Evolutionary conservation across 2,329 filamentous ascomycete genomes (phyloP).

Genomic region (Stachybotrys chlorohalonatus): DNA sequence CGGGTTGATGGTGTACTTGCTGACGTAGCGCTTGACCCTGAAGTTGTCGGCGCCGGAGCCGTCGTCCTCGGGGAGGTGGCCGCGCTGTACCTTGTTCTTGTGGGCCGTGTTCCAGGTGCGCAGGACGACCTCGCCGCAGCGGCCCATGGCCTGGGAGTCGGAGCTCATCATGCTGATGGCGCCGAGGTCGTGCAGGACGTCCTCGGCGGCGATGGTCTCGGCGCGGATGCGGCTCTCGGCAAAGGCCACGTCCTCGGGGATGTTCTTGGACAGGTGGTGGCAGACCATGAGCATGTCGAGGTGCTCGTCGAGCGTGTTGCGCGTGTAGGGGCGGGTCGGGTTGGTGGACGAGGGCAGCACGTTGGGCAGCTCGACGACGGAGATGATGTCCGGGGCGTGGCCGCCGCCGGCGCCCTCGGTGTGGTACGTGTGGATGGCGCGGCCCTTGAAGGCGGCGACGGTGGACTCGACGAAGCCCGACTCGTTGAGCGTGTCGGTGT

Average conservation of each 20-base stretch:
- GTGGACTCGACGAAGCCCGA: slow-evolving; percentile 95
- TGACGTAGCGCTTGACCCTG: slow-evolving; percentile 83
- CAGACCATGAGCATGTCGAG: slow-evolving; percentile 98
- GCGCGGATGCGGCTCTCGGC: slow-evolving; percentile 90
- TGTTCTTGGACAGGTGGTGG: slow-evolving; percentile 86
- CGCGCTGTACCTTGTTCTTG: slow-evolving; percentile 88
- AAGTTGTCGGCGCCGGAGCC: slow-evolving; percentile 80
- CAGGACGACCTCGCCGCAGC: slow-evolving; percentile 86
- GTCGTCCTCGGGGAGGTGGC: slow-evolving; percentile 65
- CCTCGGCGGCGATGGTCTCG: slow-evolving; percentile 93
- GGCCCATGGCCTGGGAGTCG: slow-evolving; percentile 94
- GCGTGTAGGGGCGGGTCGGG: slow-evolving; percentile 81
- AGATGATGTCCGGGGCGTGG: slow-evolving; percentile 93
- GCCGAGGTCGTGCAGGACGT: slow-evolving; percentile 88
- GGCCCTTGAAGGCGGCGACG: slow-evolving; percentile 71
- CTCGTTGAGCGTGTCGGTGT: slow-evolving; percentile 94
- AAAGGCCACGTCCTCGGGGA: slow-evolving; percentile 92
- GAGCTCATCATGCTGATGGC: slow-evolving; percentile 97
- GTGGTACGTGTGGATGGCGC: slow-evolving; percentile 94
- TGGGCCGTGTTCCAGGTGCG: slow-evolving; percentile 96
- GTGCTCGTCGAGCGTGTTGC: slow-evolving; percentile 91
- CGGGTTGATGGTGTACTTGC: slow-evolving; percentile 95
- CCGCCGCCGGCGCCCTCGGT: slow-evolving; percentile 93
- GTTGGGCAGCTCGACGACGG: slow-evolving; percentile 79
- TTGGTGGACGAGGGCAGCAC: slow-evolving; percentile 89